These are phyloP conservation scores for Taxawa tesnikishii DNA, from an alignment of 2,329 filamentous ascomycete genomes.

Conservation along the genomic window DNA sequence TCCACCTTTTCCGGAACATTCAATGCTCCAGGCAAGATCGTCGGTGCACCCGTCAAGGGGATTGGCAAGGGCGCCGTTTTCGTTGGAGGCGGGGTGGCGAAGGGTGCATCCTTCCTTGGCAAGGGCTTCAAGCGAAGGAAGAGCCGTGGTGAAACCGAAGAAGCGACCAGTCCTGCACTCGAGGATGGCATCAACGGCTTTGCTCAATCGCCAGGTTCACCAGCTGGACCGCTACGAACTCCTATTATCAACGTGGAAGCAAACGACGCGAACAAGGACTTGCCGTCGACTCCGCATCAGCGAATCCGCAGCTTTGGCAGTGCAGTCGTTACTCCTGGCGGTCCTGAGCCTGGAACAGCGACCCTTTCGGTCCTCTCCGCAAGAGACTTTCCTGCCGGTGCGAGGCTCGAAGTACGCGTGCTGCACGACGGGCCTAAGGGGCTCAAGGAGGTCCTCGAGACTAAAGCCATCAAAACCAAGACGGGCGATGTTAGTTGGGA, in stretches of 20 bases:
- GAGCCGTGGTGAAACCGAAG: slow-evolving; percentile 7
- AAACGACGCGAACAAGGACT: slow-evolving; percentile 10
- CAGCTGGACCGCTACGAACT: slow-evolving; percentile 1
- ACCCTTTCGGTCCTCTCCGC: slow-evolving; percentile 71
- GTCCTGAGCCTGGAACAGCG: slow-evolving; percentile 59
- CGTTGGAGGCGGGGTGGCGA: slow-evolving; percentile 69
- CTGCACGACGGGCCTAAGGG: slow-evolving; percentile 40
- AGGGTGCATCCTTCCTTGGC: slow-evolving; percentile 81
- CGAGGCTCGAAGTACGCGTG: slow-evolving; percentile 21
- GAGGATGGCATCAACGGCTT: slow-evolving; percentile 10
- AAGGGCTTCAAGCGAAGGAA: slow-evolving; percentile 69
- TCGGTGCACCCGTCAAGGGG: slow-evolving; percentile 92
- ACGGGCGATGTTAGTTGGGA: slow-evolving; percentile 57
- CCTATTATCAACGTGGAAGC: slow-evolving; percentile 4
- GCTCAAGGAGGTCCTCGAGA: slow-evolving; percentile 75
- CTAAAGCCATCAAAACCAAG: slow-evolving; percentile 71
- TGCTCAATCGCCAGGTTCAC: slow-evolving; percentile 6
- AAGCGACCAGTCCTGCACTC: neutral
- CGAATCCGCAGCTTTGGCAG: slow-evolving; percentile 34
- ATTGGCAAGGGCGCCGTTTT: slow-evolving; percentile 62
- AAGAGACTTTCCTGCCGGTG: slow-evolving; percentile 51
- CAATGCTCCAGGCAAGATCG: slow-evolving; percentile 72
- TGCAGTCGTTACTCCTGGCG: slow-evolving; percentile 28
- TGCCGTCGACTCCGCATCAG: slow-evolving; percentile 26
- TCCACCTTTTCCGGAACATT: slow-evolving; percentile 91